Percentiles rank a stretch among this genome's conserved stretches.
Evolutionary conservation across 2,329 filamentous ascomycete genomes (phyloP).

Genomic region (Sclerotinia subarctica): DNA sequence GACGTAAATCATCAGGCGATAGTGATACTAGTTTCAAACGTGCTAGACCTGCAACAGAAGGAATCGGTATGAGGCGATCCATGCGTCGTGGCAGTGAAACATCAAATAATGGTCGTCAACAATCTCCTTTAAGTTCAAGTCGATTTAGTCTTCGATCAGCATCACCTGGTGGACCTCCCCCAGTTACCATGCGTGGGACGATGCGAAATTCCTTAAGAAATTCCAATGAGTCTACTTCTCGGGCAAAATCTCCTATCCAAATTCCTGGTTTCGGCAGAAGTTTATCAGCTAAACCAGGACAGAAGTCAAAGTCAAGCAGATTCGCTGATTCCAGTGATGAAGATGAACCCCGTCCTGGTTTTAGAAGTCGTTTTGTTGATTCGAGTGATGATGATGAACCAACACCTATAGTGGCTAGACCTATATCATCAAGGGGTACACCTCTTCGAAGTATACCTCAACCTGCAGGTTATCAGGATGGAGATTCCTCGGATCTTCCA

Average conservation of each 20-base stretch:
- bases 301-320: constrained; percentile 32
- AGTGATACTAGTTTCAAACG: constrained; percentile 84
- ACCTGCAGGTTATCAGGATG: constrained; percentile 49
- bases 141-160: constrained; percentile 67
- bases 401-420: constrained; percentile 20
- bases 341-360: constrained; percentile 34
- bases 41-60: constrained; percentile 47
- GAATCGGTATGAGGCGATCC: constrained; percentile 65
- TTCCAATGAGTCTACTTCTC: constrained; percentile 31
- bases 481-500: constrained; percentile 57
- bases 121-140: constrained; percentile 48
- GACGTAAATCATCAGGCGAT: constrained; percentile 58
- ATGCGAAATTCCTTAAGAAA: constrained; percentile 39
- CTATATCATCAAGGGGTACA: constrained; percentile 29
- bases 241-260: constrained; percentile 26
- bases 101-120: constrained; percentile 35
- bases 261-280: constrained; percentile 32
- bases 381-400: constrained; percentile 56
- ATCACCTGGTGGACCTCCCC: constrained; percentile 56
- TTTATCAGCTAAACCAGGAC: constrained; percentile 21
- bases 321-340: constrained; percentile 41
- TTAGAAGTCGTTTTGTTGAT: constrained; percentile 55
- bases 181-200: constrained; percentile 41
- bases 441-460: constrained; percentile 51
- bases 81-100: constrained; percentile 55